phyloP scores from a whole-genome alignment of 345 rosid genomes.

The Hypericum perforatum region DNA sequence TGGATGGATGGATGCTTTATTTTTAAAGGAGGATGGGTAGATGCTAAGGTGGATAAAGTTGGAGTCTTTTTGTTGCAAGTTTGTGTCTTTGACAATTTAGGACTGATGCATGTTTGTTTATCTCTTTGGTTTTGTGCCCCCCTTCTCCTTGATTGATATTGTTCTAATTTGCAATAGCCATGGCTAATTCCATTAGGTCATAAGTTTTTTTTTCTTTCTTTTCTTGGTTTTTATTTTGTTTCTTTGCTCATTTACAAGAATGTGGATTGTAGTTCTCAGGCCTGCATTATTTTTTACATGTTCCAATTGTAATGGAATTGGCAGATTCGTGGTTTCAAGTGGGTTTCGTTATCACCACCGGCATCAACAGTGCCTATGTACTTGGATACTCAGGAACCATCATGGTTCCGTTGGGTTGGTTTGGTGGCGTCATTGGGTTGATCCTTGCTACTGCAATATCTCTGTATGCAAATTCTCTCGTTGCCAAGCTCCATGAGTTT shows the following conservation, averaged over 20 bases:
- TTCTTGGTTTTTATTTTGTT: background rate
- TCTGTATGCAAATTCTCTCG: constrained; percentile 60
- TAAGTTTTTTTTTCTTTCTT: background rate
- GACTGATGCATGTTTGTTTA: too few species aligned
- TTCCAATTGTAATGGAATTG: constrained; percentile 4
- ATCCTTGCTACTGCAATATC: constrained; percentile 58
- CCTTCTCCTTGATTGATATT: too few species aligned
- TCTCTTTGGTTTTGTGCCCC: too few species aligned
- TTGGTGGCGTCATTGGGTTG: constrained; percentile 61
- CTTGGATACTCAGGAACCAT: constrained; percentile 84
- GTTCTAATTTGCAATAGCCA: too few species aligned
- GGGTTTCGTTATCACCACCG: constrained; percentile 69
- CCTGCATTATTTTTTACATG: background rate
- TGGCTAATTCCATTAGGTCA: too few species aligned
- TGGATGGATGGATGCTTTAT: too few species aligned
- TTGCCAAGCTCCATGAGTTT: constrained; percentile 77
- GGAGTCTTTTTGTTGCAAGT: too few species aligned
- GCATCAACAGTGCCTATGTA: constrained; percentile 84
- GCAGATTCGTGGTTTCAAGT: constrained; percentile 93
- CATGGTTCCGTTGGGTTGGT: constrained; percentile 92
- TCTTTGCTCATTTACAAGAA: background rate
- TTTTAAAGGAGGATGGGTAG: too few species aligned
- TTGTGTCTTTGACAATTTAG: too few species aligned
- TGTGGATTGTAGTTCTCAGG: background rate
- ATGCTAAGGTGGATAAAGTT: too few species aligned